A percentile compares a stretch with the other conserved stretches of the same genome.
phyloP scores from a whole-genome alignment of 2,329 filamentous ascomycete genomes.

The Balansia obtecta region DNA sequence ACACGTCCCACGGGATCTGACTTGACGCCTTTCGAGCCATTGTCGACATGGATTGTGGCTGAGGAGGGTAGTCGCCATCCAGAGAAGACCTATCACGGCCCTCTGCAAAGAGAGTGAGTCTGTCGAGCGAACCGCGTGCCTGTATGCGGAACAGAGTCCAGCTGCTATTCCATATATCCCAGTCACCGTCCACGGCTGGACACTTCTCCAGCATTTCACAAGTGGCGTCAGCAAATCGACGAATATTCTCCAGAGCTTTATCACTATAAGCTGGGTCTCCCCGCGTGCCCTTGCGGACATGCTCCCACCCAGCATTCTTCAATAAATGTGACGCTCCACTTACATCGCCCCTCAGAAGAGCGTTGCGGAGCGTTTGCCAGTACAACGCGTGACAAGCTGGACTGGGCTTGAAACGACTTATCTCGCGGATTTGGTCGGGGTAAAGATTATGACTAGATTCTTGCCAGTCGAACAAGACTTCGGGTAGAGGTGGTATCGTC shows the following conservation, averaged over 20 bases:
- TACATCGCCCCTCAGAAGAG: constrained; percentile 65
- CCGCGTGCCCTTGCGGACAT: constrained; percentile 56
- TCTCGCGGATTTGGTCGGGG: constrained; percentile 50
- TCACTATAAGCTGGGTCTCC: constrained; percentile 59
- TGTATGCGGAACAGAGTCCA: constrained; percentile 78
- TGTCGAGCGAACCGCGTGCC: constrained; percentile 53
- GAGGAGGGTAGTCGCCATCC: constrained; percentile 22
- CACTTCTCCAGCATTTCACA: constrained; percentile 60
- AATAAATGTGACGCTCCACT: constrained; percentile 54
- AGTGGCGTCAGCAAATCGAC: constrained; percentile 56
- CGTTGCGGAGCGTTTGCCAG: constrained; percentile 72
- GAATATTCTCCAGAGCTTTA: constrained; percentile 64
- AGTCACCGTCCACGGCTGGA: constrained; percentile 57
- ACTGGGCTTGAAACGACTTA: constrained; percentile 53
- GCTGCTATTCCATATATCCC: constrained; percentile 70
- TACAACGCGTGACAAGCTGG: constrained; percentile 67
- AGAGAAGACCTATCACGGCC: constrained; percentile 42
- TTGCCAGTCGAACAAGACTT: constrained; percentile 74
- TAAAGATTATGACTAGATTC: constrained; percentile 63
- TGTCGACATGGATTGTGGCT: constrained; percentile 45
- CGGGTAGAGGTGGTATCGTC: constrained; percentile 49
- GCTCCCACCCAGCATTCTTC: constrained; percentile 63
- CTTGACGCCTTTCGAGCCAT: constrained; percentile 69
- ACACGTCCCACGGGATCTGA: constrained; percentile 79
- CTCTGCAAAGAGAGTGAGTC: constrained; percentile 69